Base-by-base conservation (phyloP, 495 filamentous ascomycete species). In the Neurospora sp. region DNA sequence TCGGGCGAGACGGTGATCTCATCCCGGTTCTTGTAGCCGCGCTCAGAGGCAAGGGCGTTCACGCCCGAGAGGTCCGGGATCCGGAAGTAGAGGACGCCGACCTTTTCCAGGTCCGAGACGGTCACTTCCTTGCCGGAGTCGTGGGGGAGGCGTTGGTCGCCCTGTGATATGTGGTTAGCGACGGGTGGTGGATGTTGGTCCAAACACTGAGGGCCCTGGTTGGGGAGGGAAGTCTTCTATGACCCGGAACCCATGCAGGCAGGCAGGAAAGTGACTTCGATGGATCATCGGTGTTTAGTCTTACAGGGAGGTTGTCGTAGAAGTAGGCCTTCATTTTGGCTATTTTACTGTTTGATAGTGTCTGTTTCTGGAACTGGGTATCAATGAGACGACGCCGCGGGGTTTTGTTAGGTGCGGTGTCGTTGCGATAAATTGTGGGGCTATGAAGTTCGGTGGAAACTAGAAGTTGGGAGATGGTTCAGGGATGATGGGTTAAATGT, bases 11-110 rank as follows among this genome's bases (percentile, higher is more conserved):
- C 92, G 75, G 86, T 90, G 79, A 98, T 91, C 82, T 95, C 90
- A 82, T 99, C 96, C 18, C 96, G 92, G 85, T 98, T 97, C 85
- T 92, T 94, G 88, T 99, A 99, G 72, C 88, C 88, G 75, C 96
- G 92, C 73, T 90, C 83, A 0, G 75, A 37, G 31, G 96, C 96
- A 27, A 99, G 88, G 46, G 78, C 79, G 81, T 99, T 86, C 31
- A 97, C 93, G 59, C 82, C 82, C 54, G 83, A 80, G 31, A 94
- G 80, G 9, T 88, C 82, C 27, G 90, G 86, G 79, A 90, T 90
- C 77, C 88, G 85, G 82, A 86, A 89, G 86, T 95, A 93, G 54
- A 93, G 80, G 35, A 99, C 91, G 75, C 96, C 96, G 14, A 99
- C 82, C 42, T 85, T 83, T 71, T 84, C 81, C 71, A 99, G 91